A percentile compares a stretch with the other conserved stretches of the same genome.
Conservation (phyloP, 2,329 filamentous ascomycete genomes). For the Ascochyta viciae-villosae region DNA sequence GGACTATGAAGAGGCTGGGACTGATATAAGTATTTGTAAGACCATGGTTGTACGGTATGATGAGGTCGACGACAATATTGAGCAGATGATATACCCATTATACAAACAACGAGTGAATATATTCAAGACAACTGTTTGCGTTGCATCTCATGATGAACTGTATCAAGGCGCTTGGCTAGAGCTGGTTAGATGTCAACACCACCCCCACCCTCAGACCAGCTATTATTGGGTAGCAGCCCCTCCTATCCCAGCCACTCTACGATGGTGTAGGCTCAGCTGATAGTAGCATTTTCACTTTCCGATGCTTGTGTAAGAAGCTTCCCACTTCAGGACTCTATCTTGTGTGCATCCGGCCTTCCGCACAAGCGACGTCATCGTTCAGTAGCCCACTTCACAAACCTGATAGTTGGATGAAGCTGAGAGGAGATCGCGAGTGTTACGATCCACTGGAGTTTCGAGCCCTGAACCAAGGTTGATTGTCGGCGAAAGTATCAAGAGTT, state of each 20-base stretch:
- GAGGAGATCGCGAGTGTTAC: background rate
- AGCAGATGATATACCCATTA: slow-evolving; percentile 10
- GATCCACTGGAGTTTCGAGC: background rate
- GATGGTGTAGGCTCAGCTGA: slow-evolving; percentile 1
- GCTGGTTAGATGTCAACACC: slow-evolving; percentile 1
- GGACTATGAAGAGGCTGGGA: slow-evolving; percentile 39
- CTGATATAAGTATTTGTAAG: slow-evolving; percentile 25
- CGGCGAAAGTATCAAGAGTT: background rate
- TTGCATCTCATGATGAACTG: background rate
- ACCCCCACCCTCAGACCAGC: slow-evolving; percentile 5
- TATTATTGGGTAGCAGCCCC: background rate
- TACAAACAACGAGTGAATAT: background rate
- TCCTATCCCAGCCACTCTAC: slow-evolving; percentile 2
- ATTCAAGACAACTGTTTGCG: background rate
- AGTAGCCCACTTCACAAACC: background rate
- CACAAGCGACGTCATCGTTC: slow-evolving; percentile 10
- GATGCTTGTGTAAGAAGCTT: background rate
- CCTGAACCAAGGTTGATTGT: background rate
- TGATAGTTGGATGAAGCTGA: background rate
- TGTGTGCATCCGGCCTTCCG: slow-evolving; percentile 3
- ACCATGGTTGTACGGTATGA: background rate
- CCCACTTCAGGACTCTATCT: background rate
- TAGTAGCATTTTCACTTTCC: background rate
- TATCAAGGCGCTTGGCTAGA: background rate
- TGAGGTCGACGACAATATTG: background rate